Conservation (phyloP, 176 grass and related monocot species). For the Oryza brachyantha region DNA sequence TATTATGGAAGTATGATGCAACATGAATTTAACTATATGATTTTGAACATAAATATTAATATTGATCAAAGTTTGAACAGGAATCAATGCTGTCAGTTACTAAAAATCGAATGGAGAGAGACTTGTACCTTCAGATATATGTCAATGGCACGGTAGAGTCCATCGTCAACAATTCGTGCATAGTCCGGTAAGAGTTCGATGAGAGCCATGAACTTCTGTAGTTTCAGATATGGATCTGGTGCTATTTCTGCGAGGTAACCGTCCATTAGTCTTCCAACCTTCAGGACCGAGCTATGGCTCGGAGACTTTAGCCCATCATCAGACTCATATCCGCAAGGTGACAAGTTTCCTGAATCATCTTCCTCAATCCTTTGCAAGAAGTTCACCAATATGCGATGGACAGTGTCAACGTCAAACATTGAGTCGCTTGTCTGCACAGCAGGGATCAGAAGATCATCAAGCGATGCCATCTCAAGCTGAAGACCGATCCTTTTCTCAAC, state of each 20-base stretch:
- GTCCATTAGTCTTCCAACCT: constrained; percentile 80
- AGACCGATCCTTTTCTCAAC: constrained; percentile 76
- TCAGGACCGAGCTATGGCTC: constrained; percentile 68
- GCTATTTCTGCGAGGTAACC: constrained; percentile 69
- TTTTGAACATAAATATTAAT: too few species aligned
- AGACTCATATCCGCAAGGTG: constrained; percentile 69
- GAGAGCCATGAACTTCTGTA: constrained; percentile 89
- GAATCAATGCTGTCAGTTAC: too few species aligned
- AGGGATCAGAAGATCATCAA: constrained; percentile 87
- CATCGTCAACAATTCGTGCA: constrained; percentile 80
- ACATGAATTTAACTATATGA: too few species aligned
- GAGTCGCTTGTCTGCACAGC: constrained; percentile 67
- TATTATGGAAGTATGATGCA: too few species aligned
- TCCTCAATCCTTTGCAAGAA: constrained; percentile 82
- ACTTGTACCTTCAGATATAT: constrained; percentile 93
- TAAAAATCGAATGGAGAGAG: too few species aligned
- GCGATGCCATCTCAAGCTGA: constrained; percentile 77
- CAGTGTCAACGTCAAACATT: constrained; percentile 80
- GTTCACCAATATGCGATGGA: constrained; percentile 83
- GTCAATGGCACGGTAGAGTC: constrained; percentile 82
- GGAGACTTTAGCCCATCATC: constrained; percentile 62
- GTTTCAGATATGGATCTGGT: constrained; percentile 78
- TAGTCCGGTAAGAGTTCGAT: constrained; percentile 85
- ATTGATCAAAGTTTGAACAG: too few species aligned
- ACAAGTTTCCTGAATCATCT: constrained; percentile 67